Conservation (phyloP, 345 rosid genomes). For the thale cress (Arabidopsis thaliana) region DNA sequence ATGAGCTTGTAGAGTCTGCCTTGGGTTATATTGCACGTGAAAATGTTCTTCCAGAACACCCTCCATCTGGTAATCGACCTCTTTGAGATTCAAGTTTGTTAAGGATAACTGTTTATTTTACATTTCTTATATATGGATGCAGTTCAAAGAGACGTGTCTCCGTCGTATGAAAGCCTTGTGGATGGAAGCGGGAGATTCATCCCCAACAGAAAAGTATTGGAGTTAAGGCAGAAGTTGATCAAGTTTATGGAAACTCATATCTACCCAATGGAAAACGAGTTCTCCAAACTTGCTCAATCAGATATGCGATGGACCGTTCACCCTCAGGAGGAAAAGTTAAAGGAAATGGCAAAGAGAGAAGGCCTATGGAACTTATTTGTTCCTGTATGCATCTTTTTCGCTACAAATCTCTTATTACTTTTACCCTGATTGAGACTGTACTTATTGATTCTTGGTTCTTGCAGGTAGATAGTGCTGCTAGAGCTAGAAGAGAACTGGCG, state of each 20-base stretch:
- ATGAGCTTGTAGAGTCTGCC: slow-evolving; percentile 67
- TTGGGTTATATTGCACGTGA: slow-evolving; percentile 59
- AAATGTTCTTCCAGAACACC: slow-evolving; percentile 69
- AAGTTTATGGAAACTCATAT: slow-evolving; percentile 91
- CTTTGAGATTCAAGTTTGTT: slow-evolving; percentile 12
- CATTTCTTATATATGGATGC: slow-evolving; percentile 17
- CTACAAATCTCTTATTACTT: slow-evolving; percentile 22
- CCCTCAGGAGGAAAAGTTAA: slow-evolving; percentile 91
- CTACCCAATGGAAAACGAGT: slow-evolving; percentile 84
- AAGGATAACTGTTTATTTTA: not conserved
- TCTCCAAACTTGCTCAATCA: slow-evolving; percentile 77
- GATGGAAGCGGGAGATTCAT: slow-evolving; percentile 70
- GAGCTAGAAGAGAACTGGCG: slow-evolving; percentile 68
- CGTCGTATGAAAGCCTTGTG: slow-evolving; percentile 49
- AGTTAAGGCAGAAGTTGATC: slow-evolving; percentile 67
- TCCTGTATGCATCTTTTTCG: slow-evolving; percentile 62
- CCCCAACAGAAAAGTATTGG: slow-evolving; percentile 67
- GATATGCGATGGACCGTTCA: slow-evolving; percentile 81
- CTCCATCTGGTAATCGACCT: slow-evolving; percentile 68
- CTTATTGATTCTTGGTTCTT: slow-evolving; percentile 41
- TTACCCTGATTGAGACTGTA: not conserved
- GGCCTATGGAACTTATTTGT: slow-evolving; percentile 93
- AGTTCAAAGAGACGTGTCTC: slow-evolving; percentile 45
- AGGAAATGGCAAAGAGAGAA: slow-evolving; percentile 85
- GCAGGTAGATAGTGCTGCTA: slow-evolving; percentile 89